Evolutionary conservation across 2,329 filamentous ascomycete species (phyloP).

Genomic region (Ophiocordyceps camponoti-leonardi): DNA sequence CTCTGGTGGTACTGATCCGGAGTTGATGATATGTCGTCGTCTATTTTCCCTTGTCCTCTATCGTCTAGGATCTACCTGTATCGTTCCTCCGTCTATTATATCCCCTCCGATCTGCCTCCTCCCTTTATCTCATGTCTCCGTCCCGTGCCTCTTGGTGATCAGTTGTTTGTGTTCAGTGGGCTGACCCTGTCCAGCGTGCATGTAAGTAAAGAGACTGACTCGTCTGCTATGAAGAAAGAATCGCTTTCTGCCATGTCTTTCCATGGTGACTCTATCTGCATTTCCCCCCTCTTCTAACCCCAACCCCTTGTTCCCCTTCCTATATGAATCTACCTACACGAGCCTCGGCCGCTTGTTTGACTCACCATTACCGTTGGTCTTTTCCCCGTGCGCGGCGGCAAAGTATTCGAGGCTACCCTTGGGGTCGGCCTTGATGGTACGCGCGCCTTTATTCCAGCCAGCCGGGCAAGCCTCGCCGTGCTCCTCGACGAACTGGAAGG

Average conservation of each 20-base stretch:
- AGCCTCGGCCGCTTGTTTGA: neutral
- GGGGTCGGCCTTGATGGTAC: slow-evolving; percentile 33
- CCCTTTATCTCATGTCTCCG: neutral
- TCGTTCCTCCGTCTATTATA: too few species aligned
- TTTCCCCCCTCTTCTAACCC: too few species aligned
- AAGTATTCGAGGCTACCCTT: slow-evolving; percentile 34
- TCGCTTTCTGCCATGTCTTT: too few species aligned
- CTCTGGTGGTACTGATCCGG: neutral
- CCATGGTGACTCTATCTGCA: too few species aligned
- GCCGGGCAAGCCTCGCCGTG: slow-evolving; percentile 58
- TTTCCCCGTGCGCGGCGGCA: slow-evolving; percentile 7
- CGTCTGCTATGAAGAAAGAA: too few species aligned
- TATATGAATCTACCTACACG: too few species aligned
- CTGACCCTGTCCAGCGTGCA: neutral
- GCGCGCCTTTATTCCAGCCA: slow-evolving; percentile 28
- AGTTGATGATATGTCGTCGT: neutral
- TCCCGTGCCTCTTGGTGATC: neutral
- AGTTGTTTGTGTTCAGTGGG: too few species aligned
- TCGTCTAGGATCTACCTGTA: neutral
- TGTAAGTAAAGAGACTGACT: neutral
- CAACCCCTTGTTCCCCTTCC: neutral
- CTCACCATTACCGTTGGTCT: neutral
- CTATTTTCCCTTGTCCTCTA: neutral
- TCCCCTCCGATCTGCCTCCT: too few species aligned
- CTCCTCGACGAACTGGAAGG: slow-evolving; percentile 71